Evolutionary conservation across 1,139 yeast genomes (phyloP).

Genomic region (Groenewaldozyma sp.): DNA sequence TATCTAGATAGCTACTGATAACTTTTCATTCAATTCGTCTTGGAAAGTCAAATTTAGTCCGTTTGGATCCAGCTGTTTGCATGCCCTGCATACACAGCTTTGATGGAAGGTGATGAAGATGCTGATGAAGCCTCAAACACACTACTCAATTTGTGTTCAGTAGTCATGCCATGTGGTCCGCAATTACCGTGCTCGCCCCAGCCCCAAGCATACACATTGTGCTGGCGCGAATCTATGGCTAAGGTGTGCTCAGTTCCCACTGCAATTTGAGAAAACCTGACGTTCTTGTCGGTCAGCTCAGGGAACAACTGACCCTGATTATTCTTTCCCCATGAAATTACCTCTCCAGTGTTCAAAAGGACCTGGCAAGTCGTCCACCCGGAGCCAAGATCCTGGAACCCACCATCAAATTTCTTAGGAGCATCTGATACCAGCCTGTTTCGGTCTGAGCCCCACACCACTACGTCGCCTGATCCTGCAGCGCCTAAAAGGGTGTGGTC

Average conservation of each 20-base stretch:
- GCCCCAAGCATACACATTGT: constrained; percentile 67
- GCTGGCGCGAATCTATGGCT: constrained; percentile 26
- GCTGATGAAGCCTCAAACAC: constrained; percentile 5
- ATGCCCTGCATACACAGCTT: constrained; percentile 14
- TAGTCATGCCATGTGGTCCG: constrained; percentile 35
- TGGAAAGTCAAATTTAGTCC: too few relatives aligned
- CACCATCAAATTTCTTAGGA: constrained; percentile 12
- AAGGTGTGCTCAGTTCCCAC: constrained; percentile 89
- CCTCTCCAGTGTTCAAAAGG: constrained; percentile 17
- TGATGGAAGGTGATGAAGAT: constrained; percentile 5
- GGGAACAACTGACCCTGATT: constrained; percentile 61
- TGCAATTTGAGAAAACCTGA: constrained; percentile 17
- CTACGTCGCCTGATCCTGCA: constrained; percentile 13
- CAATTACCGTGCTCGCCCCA: constrained; percentile 99
- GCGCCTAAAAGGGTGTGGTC: constrained; percentile 25
- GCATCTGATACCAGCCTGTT: constrained; percentile 11
- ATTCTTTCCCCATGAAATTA: constrained; percentile 60
- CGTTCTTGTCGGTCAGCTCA: constrained; percentile 8
- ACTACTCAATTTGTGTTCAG: constrained; percentile 3
- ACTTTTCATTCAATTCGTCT: too few relatives aligned
- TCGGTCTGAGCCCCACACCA: constrained; percentile 19
- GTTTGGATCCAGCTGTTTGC: constrained; percentile 16
- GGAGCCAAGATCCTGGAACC: constrained; percentile 29
- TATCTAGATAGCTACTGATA: constrained; percentile 79
- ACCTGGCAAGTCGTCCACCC: constrained; percentile 85